Base-by-base conservation (phyloP, 208 protist genomes). In the Wallacemonas collosoma region DNA sequence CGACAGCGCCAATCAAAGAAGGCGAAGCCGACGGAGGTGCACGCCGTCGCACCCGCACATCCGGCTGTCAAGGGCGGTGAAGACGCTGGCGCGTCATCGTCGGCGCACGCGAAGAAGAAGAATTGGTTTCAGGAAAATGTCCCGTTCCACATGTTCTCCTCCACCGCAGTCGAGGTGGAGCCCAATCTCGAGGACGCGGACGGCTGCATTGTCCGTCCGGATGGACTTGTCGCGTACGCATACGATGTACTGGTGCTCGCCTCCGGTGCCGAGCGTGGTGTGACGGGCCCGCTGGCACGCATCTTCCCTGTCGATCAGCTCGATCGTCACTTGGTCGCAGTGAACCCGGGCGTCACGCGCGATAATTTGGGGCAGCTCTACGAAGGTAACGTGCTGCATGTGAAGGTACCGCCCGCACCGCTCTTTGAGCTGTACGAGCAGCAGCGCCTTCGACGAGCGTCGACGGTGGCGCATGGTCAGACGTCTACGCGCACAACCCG, bases 191-290 rank as follows among this genome's bases (percentile, higher is more conserved):
- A 73, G 5, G 26, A 75, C 43, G 61, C 56, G 3, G 78, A 82
- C 36, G 71, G 71, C 57, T 77, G 68, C 72, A 39, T 36, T 17
- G 76, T 58, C 36, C 76, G 75, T 3, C 45, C 43, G 0, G 76
- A 85, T 53, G 86, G 81, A 11, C 75, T 72, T 8, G 71, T 78
- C 36, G 76, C 77, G 4, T 86, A 88, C 63, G 68, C 78, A 43
- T 96, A 96, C 76, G 92, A 96, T 66, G 87, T 84, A 36, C 79
- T 96, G n/a, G 77, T 96, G 3, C 56, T 96, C 40, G 89, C 92
- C 4, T 83, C 69, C 66, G 92, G 89, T 2, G 87, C 89, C 40
- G 63, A 91, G 65, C 5, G 60, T 4, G 60, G 60, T 8, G 60
- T 65, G 43, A 65, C 60, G 43, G 60, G 60, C 7, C 60, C 60